Base-by-base conservation (phyloP, 495 filamentous ascomycete genomes). In the Glutinoglossum americanum region DNA sequence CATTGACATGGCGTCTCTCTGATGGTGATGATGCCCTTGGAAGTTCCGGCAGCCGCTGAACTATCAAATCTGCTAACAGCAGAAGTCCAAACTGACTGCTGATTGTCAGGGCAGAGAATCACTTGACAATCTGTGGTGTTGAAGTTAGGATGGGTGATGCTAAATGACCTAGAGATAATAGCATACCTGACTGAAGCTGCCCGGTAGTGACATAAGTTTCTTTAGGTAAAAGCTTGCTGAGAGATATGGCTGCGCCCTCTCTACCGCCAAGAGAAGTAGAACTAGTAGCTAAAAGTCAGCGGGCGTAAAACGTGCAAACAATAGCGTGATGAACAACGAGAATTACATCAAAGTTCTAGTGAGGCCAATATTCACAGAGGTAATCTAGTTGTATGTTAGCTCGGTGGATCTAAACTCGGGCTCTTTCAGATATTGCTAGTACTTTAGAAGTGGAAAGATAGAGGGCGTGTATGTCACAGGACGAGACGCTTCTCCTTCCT, bases 301-400 rank as follows among this genome's bases (percentile, higher is more conserved):
- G 26, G 30, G 5, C 5, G 19, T 30, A 45, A 21, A 21, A 3
- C 5, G 3, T 9, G 19, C 1, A 23, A 23, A n/a, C n/a, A 45
- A 45, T 45, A 10, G 3, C 2, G 10, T n/a, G 17, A 56, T 3
- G 54, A 45, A 10, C 9, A 41, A 56, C 21, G 49, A 13, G 13
- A 19, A 27, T 39, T 39, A 58, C 56, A 58, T 45, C 45, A 58
- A n/a, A 5, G 41, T 47, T 13, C 56, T 49, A 25, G 39, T 27
- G 9, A 6, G 6, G 19, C 56, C 56, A 25, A 49, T 58, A 45
- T 58, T 58, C 11, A 49, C 28, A 21, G 56, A 58, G 17, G 56
- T 58, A 11, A 58, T 26, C 33, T 58, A 25, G 23, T 5, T 6
- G 0, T 53, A 32, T 15, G 7, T 27, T 21, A 53, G 49, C 11